Conservation (phyloP, 2,329 filamentous ascomycete genomes). For the Basipetospora chlamydospora region DNA sequence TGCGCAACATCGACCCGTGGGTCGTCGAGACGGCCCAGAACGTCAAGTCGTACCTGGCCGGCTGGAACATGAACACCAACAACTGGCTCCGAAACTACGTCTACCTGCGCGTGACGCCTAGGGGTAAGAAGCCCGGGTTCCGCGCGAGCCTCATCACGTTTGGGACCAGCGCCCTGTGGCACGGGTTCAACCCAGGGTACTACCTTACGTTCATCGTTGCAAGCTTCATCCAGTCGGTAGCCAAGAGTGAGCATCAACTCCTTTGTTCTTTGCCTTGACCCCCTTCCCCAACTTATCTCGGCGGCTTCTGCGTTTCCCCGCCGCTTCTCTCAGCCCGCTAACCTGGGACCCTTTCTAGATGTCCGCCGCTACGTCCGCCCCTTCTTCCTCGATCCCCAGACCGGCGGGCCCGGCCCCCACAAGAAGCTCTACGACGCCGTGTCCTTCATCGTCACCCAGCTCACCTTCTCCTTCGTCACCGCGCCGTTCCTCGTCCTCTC, state of each 20-base stretch:
- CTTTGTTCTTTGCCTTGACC: background rate
- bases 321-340: too few relatives aligned
- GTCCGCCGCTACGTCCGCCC: constrained; percentile 80
- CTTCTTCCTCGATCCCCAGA: constrained; percentile 75
- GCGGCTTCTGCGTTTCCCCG: too few relatives aligned
- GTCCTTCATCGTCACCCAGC: constrained; percentile 62
- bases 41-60: constrained; percentile 75
- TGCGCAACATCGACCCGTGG: constrained; percentile 80
- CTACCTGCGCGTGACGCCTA: constrained; percentile 86
- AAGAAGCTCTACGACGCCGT: constrained; percentile 81
- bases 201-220: constrained; percentile 83
- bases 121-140: constrained; percentile 93
- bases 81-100: constrained; percentile 93
- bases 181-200: constrained; percentile 95
- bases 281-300: too few relatives aligned
- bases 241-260: constrained; percentile 54
- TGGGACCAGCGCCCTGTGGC: constrained; percentile 88
- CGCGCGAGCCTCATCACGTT: constrained; percentile 89
- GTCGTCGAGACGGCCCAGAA: constrained; percentile 85
- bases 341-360: too few relatives aligned
- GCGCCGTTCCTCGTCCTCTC: constrained; percentile 75
- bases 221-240: constrained; percentile 80
- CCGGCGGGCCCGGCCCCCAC: constrained; percentile 47
- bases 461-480: constrained; percentile 69
- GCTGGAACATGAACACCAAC: constrained; percentile 99